Conservation (phyloP, 345 rosid genomes). For the Lepidium aucheri region DNA sequence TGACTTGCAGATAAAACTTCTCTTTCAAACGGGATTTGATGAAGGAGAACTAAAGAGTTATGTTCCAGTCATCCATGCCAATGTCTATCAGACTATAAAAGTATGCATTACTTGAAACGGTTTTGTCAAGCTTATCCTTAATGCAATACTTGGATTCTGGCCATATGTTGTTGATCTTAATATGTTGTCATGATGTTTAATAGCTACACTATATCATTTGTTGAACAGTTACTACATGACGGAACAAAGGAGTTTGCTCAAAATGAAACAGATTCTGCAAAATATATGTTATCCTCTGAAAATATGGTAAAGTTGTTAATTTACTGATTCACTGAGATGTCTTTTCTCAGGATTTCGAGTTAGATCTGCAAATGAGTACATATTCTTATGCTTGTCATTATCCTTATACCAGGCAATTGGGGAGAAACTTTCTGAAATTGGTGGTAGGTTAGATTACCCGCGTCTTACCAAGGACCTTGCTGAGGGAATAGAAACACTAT, state of each 20-base stretch:
- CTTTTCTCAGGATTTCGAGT: too few relatives aligned
- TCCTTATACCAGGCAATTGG: constrained; percentile 56
- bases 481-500: constrained; percentile 61
- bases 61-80: constrained; percentile 90
- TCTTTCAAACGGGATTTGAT: constrained; percentile 96
- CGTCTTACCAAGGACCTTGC: constrained; percentile 70
- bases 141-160: constrained; percentile 14
- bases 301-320: constrained; percentile 48
- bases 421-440: constrained; percentile 74
- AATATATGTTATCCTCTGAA: constrained; percentile 54
- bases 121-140: constrained; percentile 67
- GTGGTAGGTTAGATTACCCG: constrained; percentile 69
- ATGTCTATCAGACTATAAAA: constrained; percentile 96
- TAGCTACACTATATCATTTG: constrained; percentile 1
- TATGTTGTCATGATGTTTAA: constrained; percentile 8
- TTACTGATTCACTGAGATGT: background rate
- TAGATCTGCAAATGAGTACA: background rate
- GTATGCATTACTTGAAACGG: constrained; percentile 72
- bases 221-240: constrained; percentile 70
- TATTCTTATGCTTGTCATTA: background rate
- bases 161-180: background rate
- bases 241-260: constrained; percentile 93
- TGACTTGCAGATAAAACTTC: constrained; percentile 71
- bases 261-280: constrained; percentile 58
- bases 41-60: constrained; percentile 85